phyloP scores from a whole-genome alignment of 495 filamentous ascomycete species.

The Daldinia childiae region DNA sequence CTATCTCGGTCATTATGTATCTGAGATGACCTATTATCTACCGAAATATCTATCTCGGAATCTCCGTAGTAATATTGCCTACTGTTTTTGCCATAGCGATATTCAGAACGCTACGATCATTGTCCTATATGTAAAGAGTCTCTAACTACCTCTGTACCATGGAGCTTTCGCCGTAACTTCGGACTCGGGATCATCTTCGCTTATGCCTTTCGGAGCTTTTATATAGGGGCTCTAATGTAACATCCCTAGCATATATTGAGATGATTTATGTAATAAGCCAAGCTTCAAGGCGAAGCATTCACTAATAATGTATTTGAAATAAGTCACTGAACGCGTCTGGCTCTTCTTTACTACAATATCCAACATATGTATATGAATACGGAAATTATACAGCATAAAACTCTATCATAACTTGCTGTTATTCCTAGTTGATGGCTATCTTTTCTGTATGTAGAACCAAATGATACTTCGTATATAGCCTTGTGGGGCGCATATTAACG shows the following conservation, averaged over 20 bases:
- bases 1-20: background rate
- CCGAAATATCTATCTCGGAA: background rate
- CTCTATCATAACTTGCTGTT: background rate
- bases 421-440: background rate
- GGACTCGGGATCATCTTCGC: background rate
- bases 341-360: background rate
- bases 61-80: background rate
- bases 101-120: too few relatives aligned
- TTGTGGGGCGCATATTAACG: background rate
- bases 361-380: background rate
- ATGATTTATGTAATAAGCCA: background rate
- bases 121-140: too few relatives aligned
- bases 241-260: background rate
- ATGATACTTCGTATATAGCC: background rate
- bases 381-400: background rate
- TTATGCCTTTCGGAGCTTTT: background rate
- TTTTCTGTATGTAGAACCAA: background rate
- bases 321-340: background rate
- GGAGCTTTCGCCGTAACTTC: background rate
- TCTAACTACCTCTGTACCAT: too few relatives aligned
- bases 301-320: background rate
- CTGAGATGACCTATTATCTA: background rate
- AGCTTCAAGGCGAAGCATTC: background rate
- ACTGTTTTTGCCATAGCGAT: too few relatives aligned
- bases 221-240: conserved; percentile 1